Base-by-base conservation (phyloP, 768 basidiomycete species). In the Fomitopsis serialis region DNA sequence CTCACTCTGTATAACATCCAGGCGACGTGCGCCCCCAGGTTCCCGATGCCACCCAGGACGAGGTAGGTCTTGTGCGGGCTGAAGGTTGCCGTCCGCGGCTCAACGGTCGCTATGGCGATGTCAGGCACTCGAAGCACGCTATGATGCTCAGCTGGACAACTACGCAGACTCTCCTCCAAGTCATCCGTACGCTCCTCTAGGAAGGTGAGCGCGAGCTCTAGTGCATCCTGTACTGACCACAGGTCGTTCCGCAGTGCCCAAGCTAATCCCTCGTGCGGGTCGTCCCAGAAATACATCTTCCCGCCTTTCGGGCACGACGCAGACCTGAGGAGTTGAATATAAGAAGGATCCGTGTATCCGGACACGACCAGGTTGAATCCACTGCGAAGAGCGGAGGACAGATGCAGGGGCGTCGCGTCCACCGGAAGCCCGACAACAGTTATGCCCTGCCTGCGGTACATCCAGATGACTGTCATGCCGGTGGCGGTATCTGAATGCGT, bases 1-100 rank as follows among this genome's bases (percentile, higher is more conserved):
- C 67, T 13, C 48, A 74, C 74, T 60, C 69, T 49, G 56, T 75
- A 75, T 68, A 76, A 68, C 66, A 68, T 73, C 27, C 72, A 47
- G 7, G 74, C 72, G 23, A 72, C 52, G 23, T 71, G 68, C 11
- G 67, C 49, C 2, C 74, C 74, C 11, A 76, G 51, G 11, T 64
- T 65, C 2, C 74, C 71, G 25, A 74, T 67, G 8, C 73, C 74
- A 21, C 73, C 74, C 12, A 75, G 42, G 6, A 74, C 60, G 9
- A 75, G 25, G 52, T 76, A 74, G 12, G 62, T 54, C 54, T 73
- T 72, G 7, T 61, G 34, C 3, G 63, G 45, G 42, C 62, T 57
- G 54, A 73, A 67, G 23, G 66, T 42, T 15, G 8, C 24, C 7
- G 10, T 8, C 19, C 9, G 25, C 13, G n/a, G 3, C 45, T 17